Evolutionary conservation across 768 basidiomycete genomes (phyloP).

Genomic region (Stropharia rugosoannulata): DNA sequence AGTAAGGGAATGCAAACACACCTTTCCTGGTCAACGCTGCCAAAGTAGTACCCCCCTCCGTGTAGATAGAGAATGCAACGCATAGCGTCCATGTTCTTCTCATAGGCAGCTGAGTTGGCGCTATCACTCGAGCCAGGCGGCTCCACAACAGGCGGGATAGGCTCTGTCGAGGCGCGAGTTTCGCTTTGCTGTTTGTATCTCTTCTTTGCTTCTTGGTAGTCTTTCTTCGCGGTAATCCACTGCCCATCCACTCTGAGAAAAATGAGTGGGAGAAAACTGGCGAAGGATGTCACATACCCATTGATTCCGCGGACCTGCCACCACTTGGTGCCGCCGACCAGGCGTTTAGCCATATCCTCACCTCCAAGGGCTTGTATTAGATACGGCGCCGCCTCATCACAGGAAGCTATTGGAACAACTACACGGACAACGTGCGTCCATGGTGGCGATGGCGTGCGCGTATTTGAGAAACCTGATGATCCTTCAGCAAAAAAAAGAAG

Average conservation of each 20-base stretch:
- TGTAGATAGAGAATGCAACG: constrained; percentile 82
- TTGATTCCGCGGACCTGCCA: constrained; percentile 91
- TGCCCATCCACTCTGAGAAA: constrained; percentile 66
- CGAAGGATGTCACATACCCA: constrained; percentile 49
- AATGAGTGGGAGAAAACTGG: neutral
- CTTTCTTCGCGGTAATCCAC: constrained; percentile 86
- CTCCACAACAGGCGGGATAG: neutral
- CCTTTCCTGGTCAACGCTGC: constrained; percentile 78
- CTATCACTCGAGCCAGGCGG: constrained; percentile 14
- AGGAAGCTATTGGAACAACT: constrained; percentile 70
- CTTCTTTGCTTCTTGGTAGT: constrained; percentile 70
- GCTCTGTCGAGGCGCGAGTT: neutral
- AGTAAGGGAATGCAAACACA: constrained; percentile 18
- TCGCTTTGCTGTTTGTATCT: constrained; percentile 43
- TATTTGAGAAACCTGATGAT: constrained; percentile 66
- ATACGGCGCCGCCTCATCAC: constrained; percentile 69
- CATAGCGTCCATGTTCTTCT: constrained; percentile 79
- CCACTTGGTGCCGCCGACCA: constrained; percentile 93
- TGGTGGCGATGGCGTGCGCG: constrained; percentile 80
- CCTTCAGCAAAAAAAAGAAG: neutral
- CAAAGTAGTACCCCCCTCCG: constrained; percentile 87
- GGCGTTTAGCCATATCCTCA: constrained; percentile 62
- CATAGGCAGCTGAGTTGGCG: constrained; percentile 36
- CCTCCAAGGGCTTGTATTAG: constrained; percentile 84
- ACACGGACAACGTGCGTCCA: constrained; percentile 75